These are phyloP conservation scores for Termitomyces sp. DNA, from an alignment of 1,284 basidiomycete species.

Conservation along the genomic window DNA sequence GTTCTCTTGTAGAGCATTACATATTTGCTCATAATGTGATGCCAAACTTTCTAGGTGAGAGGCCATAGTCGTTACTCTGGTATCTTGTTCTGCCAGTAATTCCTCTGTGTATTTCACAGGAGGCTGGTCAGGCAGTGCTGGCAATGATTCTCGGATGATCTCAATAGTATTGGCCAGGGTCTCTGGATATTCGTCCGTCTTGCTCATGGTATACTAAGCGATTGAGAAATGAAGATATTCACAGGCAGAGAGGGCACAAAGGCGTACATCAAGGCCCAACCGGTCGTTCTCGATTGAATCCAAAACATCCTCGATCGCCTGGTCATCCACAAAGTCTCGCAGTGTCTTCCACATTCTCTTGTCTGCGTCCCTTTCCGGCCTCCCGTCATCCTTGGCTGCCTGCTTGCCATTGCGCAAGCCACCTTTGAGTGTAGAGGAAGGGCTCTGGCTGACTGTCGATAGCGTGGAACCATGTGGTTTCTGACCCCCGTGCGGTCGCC, in stretches of 20 bases:
- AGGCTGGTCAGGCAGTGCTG: conserved; percentile 26
- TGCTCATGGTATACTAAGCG: conserved; percentile 50
- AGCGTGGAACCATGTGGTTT: conserved; percentile 14
- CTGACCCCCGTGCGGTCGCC: conserved; percentile 15
- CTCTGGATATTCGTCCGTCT: conserved; percentile 63
- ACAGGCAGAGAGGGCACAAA: background rate
- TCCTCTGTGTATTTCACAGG: conserved; percentile 38
- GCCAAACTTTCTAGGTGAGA: conserved; percentile 63
- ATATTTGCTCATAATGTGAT: conserved; percentile 73
- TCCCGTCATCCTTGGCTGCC: conserved; percentile 15
- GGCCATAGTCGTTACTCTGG: conserved; percentile 60
- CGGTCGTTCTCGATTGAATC: conserved; percentile 70
- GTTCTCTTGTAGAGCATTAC: conserved; percentile 53
- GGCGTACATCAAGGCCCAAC: conserved; percentile 57
- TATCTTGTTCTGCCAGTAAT: conserved; percentile 52
- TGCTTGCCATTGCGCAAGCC: conserved; percentile 22
- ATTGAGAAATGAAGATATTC: background rate
- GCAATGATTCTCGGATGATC: conserved; percentile 49
- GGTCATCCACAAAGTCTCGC: conserved; percentile 77
- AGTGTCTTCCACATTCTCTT: conserved; percentile 70
- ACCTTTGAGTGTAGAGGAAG: conserved; percentile 44
- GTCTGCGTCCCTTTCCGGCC: conserved; percentile 30
- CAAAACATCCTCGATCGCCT: conserved; percentile 66
- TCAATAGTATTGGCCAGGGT: conserved; percentile 50
- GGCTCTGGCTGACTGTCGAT: conserved; percentile 29